These are phyloP conservation scores for Parascedosporium putredinis DNA, from an alignment of 2,329 filamentous ascomycete genomes.

Conservation along the genomic window DNA sequence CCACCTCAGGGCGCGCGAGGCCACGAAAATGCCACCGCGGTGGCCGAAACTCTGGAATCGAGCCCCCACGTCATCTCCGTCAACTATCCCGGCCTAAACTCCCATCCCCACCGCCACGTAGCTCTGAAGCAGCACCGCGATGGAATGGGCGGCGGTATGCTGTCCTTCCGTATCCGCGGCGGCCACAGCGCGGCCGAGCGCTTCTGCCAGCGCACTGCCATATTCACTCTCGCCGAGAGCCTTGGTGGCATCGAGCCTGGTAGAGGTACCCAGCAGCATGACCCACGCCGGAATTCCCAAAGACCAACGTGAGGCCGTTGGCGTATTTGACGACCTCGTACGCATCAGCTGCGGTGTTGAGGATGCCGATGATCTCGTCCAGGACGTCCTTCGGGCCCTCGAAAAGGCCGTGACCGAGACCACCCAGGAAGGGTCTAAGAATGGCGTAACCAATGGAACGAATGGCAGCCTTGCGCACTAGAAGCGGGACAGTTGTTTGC, in stretches of 20 bases:
- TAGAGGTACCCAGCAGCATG: conserved; percentile 91
- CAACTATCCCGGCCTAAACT: conserved; percentile 88
- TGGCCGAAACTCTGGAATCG: conserved; percentile 67
- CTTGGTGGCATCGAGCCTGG: conserved; percentile 85
- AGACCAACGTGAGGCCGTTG: conserved; percentile 82
- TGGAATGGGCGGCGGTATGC: conserved; percentile 93
- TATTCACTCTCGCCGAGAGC: conserved; percentile 90
- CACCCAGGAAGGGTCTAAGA: conserved; percentile 11
- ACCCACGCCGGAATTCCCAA: conserved; percentile 91
- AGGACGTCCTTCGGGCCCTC: conserved; percentile 73
- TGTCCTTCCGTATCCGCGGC: conserved; percentile 87
- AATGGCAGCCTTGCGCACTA: conserved; percentile 12
- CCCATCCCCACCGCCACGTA: conserved; percentile 77
- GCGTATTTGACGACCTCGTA: conserved; percentile 90
- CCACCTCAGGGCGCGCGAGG: conserved; percentile 81
- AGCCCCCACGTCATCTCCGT: conserved; percentile 78
- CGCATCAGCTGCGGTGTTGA: conserved; percentile 91
- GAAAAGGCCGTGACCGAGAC: conserved; percentile 52
- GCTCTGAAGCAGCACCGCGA: conserved; percentile 86
- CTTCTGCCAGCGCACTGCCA: conserved; percentile 80
- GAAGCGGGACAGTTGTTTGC: not conserved
- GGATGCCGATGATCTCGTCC: conserved; percentile 72
- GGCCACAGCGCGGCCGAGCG: conserved; percentile 76
- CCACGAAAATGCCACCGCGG: conserved; percentile 67
- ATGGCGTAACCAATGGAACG: conserved; percentile 14